Evolutionary conservation across 2,329 filamentous ascomycete species (phyloP), one percentile per base, ranked within the genome.

Genomic region (Lithohypha guttulata): DNA sequence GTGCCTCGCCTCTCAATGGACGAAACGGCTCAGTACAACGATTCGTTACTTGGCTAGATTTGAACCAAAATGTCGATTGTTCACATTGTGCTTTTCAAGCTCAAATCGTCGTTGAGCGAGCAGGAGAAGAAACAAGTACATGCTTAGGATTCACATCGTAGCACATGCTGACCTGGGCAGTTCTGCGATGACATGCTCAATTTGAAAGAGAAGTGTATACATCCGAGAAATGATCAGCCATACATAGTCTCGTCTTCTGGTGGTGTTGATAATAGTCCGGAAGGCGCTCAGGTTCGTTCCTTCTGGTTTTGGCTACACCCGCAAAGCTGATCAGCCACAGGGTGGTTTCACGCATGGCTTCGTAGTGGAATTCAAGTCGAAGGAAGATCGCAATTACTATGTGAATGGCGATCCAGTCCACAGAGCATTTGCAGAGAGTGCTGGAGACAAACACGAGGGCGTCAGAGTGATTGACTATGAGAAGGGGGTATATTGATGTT

Each of bases 41-140:
- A n/a, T n/a, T n/a, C n/a, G n/a, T n/a, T 17, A 15, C 19, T 22
- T 22, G 17, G 18, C 3, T n/a, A n/a, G n/a, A n/a, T n/a, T n/a
- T n/a, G n/a, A 10, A 5, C 31, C 45, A 61, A 48, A 14, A 81
- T 81, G 77, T 54, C 74, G 0, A 66, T 83, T 49, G 63, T 73
- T n/a, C 80, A 84, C 54, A 69, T 83, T 35, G 78, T 84, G 2
- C 62, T 81, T 18, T 79, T 83, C 51, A 66, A 75, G 44, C 81
- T 81, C 63, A 77, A 78, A 52, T 56, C 71, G 0, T 60, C 62
- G 1, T 56, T 65, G 2, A 61, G 63, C 1, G 49, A 63, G 1
- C 66, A 68, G 11, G 62, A 70, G 21, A 61, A 81, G 6, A 62
- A 72, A 48, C 67, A 73, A 50, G 79, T 80, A 59, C 31, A 67